Base-by-base conservation (phyloP, 257 asterid genomes). In the Scutellaria barbata region DNA sequence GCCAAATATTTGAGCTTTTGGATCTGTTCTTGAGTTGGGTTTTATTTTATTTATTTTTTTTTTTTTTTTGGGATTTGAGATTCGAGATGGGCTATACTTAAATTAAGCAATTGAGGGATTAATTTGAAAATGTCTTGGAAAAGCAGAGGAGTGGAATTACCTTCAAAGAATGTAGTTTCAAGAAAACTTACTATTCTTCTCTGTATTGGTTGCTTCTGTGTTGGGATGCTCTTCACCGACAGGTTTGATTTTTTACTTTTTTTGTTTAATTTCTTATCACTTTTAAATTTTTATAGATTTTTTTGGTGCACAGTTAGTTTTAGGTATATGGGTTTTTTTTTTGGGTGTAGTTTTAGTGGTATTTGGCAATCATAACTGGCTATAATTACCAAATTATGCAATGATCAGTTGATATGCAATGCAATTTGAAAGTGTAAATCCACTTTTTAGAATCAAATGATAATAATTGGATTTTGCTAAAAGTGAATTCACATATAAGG, bases 161-260 rank as follows among this genome's bases (percentile, higher is more conserved):
- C 79, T 73, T 67, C 78, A 25, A 93, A 74, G 76, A 80, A 76
- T 66, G 80, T 67, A 43, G 51, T 90, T 52, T 76, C 96, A 6
- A 86, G 92, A 68, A 90, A 82, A 77, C 76, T 88, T 56, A 76
- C 94, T 8, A 18, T 89, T 69, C 80, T 86, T 59, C 92, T 93
- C 11, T 93, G 98, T 76, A 58, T 93, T 62, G 88, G 94, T 70
- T 93, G 96, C 82, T 90, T 93, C 78, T 93, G 89, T 69, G 87
- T 79, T 65, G 98, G 98, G 77, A 93, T 90, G 98, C 90, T 93
- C 81, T 93, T 90, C 90, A 89, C 95, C 78, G 90, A 90, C 90
- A 89, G 98, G 98, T 93, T 81, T 65, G 33, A 61, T 68, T 17
- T 25, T 71, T 42, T 66, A 22, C n/a, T n/a, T 30, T 30, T 30